phyloP scores from a whole-genome alignment of 305 asterid species.

The Fraxinus nigra region DNA sequence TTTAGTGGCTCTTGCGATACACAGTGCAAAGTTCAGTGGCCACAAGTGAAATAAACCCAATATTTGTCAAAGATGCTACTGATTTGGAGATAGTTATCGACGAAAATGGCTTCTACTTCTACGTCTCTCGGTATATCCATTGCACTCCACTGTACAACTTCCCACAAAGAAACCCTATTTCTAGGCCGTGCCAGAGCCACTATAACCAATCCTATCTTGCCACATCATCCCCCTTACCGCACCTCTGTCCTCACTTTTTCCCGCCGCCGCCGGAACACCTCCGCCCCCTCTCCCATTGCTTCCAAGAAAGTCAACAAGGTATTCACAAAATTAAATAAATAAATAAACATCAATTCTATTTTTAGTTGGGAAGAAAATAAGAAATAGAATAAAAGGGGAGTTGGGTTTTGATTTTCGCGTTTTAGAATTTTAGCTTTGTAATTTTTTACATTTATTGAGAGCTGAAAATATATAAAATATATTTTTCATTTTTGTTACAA shows the following conservation, averaged over 20 bases:
- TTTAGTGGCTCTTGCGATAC: neutral
- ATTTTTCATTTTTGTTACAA: neutral
- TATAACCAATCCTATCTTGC: conserved; percentile 25
- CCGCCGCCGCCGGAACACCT: conserved; percentile 50
- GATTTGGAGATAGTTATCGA: neutral
- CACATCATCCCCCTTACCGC: conserved; percentile 28
- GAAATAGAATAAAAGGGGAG: neutral
- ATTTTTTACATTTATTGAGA: neutral
- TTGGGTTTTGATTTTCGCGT: neutral
- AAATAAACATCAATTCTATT: no score
- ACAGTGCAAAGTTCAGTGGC: neutral
- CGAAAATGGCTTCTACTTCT: conserved; percentile 44
- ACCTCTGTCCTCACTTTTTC: conserved; percentile 42
- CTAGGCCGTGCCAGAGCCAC: conserved; percentile 25
- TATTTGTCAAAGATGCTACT: neutral
- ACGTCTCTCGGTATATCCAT: conserved; percentile 42
- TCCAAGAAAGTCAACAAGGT: conserved; percentile 53
- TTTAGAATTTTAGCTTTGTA: neutral
- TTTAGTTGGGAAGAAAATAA: neutral
- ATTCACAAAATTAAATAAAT: neutral
- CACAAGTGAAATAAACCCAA: neutral
- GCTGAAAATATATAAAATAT: neutral
- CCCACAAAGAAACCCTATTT: conserved; percentile 26
- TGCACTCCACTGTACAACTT: conserved; percentile 21
- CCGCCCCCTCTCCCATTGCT: conserved; percentile 29